Conservation (phyloP, 768 basidiomycete species). For the Butyriboletus loyo region DNA sequence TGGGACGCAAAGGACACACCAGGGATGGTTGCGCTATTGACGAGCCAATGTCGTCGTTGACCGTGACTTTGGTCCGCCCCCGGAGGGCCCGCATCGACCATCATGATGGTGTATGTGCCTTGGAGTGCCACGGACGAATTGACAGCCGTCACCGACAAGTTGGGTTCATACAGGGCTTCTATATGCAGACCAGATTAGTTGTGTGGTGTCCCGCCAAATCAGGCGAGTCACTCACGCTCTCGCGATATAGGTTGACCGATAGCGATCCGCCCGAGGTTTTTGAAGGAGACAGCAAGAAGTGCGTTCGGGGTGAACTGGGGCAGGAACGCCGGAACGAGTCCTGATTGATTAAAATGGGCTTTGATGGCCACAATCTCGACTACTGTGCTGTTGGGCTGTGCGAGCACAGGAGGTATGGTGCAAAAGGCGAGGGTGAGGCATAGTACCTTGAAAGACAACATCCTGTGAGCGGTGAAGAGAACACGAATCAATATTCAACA, state of each 20-base stretch:
- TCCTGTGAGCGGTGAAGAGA: constrained; percentile 5
- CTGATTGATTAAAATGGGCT: constrained; percentile 63
- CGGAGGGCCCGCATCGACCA: constrained; percentile 73
- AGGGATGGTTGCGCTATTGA: constrained; percentile 56
- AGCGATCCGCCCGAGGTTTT: constrained; percentile 45
- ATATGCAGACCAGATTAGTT: constrained; percentile 1
- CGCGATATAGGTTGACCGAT: constrained; percentile 59
- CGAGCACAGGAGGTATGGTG: constrained; percentile 35
- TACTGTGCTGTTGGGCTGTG: constrained; percentile 42
- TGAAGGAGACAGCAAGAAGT: constrained; percentile 50
- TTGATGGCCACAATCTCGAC: constrained; percentile 56
- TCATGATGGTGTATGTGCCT: constrained; percentile 61
- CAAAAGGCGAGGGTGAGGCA: constrained; percentile 36
- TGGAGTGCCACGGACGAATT: constrained; percentile 45
- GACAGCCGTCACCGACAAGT: constrained; percentile 47
- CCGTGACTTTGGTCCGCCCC: constrained; percentile 56
- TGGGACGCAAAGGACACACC: constrained; percentile 31
- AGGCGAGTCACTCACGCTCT: constrained; percentile 45
- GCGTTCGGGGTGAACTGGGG: constrained; percentile 58
- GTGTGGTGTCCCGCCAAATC: neutral
- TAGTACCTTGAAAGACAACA: constrained; percentile 13
- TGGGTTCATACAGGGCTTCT: constrained; percentile 60
- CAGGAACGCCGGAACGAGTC: constrained; percentile 61
- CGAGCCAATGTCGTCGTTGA: constrained; percentile 79
- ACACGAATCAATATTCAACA: neutral